These are phyloP conservation scores for Paecilomyces niveus DNA, from an alignment of 2,329 filamentous ascomycete genomes.

Conservation along the genomic window DNA sequence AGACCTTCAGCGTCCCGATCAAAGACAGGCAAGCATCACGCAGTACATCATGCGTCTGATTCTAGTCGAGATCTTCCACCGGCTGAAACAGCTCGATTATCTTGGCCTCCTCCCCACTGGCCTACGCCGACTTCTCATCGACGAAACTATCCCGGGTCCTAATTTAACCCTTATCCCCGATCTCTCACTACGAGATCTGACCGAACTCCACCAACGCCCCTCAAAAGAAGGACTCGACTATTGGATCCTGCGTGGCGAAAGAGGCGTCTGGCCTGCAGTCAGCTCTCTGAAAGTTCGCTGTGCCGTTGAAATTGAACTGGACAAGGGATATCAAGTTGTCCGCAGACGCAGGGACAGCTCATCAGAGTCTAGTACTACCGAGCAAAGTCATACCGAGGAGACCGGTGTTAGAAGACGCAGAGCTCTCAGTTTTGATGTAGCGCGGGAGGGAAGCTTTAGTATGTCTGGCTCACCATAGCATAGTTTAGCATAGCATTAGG, in stretches of 20 bases:
- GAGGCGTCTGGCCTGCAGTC: constrained; percentile 85
- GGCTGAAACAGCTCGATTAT: constrained; percentile 72
- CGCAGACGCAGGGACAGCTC: constrained; percentile 35
- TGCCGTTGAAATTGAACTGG: constrained; percentile 79
- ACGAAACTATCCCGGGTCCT: constrained; percentile 72
- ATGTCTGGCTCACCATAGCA: neutral
- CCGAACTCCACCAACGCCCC: constrained; percentile 73
- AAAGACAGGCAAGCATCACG: constrained; percentile 52
- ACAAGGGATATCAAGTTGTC: constrained; percentile 75
- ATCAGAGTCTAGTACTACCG: constrained; percentile 10
- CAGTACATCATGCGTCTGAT: constrained; percentile 57
- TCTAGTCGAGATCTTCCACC: constrained; percentile 70
- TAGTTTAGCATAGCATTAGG: no score
- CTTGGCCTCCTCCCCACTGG: constrained; percentile 63
- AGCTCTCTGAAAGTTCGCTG: constrained; percentile 74
- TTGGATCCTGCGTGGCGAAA: constrained; percentile 79
- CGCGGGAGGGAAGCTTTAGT: neutral
- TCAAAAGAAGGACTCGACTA: constrained; percentile 68
- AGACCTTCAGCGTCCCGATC: constrained; percentile 67
- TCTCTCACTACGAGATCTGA: constrained; percentile 64
- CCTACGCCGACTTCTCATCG: constrained; percentile 69
- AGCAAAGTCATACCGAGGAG: constrained; percentile 22
- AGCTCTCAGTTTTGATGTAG: constrained; percentile 11
- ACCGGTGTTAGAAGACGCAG: constrained; percentile 7
- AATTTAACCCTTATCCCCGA: constrained; percentile 78